Evolutionary conservation across 2,329 filamentous ascomycete species (phyloP), one percentile per base, ranked within the genome.

Genomic region (Fusarium torreyae): DNA sequence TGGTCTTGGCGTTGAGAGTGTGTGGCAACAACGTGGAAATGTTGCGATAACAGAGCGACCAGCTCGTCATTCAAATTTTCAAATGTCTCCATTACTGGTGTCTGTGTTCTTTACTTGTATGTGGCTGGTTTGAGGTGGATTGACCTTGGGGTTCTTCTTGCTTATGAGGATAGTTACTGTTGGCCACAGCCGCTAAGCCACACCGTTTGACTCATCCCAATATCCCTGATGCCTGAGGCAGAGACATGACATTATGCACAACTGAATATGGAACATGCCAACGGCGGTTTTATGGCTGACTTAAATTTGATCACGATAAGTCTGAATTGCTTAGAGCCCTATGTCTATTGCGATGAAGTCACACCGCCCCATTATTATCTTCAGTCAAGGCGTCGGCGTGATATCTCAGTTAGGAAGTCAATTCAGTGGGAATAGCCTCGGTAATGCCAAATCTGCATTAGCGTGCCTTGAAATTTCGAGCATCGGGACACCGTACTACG

Each of bases 1-100:
- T 64, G 61, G 3, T 64, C 61, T 20, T 64, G 60, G 9, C 61
- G 61, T 1, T 64, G 61, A 1, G 61, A 64, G 3, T 59, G 18
- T 6, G 52, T 59, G 5, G 52, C 28, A 1, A 52, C 28, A 2
- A 64, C 18, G 9, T 65, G 45, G 1, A 64, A 65, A 17, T 64
- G 61, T 7, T 24, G 34, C 2, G 45, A 28, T 0, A 64, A 6
- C 2, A 65, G 45, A 46, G 17, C 6, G 2, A 11, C 10, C 0
- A 64, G 13, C 17, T 64, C 34, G 1, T 5, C 8, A 1, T 0
- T 5, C 0, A 26, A 5, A 0, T 0, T 2, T 13, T 15, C 14
- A 0, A 46, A 22, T 0, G 1, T 15, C 13, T 33, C 5, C 55
- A 58, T 58, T 13, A 5, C 4, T 14, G 0, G 2, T 8, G 1